A percentile compares a stretch with the other conserved stretches of the same genome.
Conservation (phyloP, 139 green algal species). For the Chlamydomonas incerta region DNA sequence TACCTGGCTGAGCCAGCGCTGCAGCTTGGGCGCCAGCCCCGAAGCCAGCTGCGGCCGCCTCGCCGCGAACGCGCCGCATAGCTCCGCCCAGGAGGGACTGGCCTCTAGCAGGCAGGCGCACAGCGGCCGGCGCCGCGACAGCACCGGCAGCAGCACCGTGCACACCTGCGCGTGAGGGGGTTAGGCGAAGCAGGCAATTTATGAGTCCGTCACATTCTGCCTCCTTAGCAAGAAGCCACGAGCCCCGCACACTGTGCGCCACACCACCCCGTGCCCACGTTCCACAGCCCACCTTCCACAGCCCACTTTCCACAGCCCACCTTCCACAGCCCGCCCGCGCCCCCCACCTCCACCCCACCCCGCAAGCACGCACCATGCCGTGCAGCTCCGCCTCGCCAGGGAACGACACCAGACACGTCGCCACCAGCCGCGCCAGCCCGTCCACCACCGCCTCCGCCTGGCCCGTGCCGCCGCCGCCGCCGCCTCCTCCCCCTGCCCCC, state of each 20-base stretch:
- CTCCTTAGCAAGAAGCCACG: too few relatives aligned
- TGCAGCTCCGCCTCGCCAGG: conserved; percentile 65
- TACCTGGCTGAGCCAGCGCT: conserved; percentile 53
- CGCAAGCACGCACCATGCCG: conserved; percentile 55
- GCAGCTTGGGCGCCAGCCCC: conserved; percentile 55
- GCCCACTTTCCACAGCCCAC: too few relatives aligned
- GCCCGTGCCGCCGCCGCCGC: neutral
- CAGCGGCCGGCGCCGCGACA: conserved; percentile 61
- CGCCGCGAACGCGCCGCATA: conserved; percentile 59
- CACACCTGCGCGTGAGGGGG: conserved; percentile 45
- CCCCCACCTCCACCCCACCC: too few relatives aligned
- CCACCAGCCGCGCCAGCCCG: conserved; percentile 55
- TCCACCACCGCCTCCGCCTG: conserved; percentile 54
- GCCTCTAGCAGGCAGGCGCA: conserved; percentile 53
- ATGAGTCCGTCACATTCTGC: too few relatives aligned
- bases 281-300: too few relatives aligned
- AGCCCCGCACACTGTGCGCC: too few relatives aligned
- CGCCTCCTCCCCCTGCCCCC: neutral
- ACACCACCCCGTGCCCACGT: too few relatives aligned
- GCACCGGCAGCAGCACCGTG: conserved; percentile 63
- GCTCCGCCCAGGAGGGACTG: conserved; percentile 62
- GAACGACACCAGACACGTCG: conserved; percentile 60
- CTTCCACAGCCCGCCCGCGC: too few relatives aligned
- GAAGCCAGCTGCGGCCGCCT: conserved; percentile 36
- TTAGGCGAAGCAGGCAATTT: too few relatives aligned